Base-by-base conservation (phyloP, 768 basidiomycete genomes). In the Mycena albidolilacea region DNA sequence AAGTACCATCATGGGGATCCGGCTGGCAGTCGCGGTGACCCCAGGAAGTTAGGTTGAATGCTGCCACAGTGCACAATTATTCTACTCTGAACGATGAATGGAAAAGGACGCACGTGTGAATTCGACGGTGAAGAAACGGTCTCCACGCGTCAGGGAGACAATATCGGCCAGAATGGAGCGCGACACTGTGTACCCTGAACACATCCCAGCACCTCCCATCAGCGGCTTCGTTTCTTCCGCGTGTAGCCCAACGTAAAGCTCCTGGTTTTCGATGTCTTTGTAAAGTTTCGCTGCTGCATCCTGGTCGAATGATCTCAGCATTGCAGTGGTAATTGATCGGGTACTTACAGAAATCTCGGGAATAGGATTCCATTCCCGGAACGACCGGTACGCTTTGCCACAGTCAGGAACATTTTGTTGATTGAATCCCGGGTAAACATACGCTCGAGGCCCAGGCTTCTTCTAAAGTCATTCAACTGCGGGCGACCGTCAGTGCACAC, bases 131-230 rank as follows among this genome's bases (percentile, higher is more conserved):
- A 94, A 81, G 83, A 93, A 95, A 6, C 93, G 89, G 79, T 96
- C 95, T 7, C 95, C 94, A 39, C 95, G 89, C 39, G 88, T 90
- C 69, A 96, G 84, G 73, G 87, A 90, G 44, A 95, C 91, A 2
- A 94, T 94, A 78, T 95, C 94, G 11, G 91, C 86, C 14, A 96
- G 85, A 73, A 96, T 96, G n/a, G 94, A 93, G 54, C 95, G 87
- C 8, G 94, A 94, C 74, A 94, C 92, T 5, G 95, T 95, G 82
- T 91, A 95, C 35, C 94, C 93, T 5, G 94, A 94, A 79, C 93
- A 95, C 7, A 95, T 79, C 14, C 94, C 95, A 7, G 93, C 91
- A 7, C 94, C 95, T 1, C 90, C 87, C 30, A 85, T 85, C 8
- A 90, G 88, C 3, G 76, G 72, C 78, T 95, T 95, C 2, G 92